A percentile compares a stretch with the other conserved stretches of the same genome.
phyloP scores from a whole-genome alignment of 805 yeast genomes.

The Pichia sporocuriosa region DNA sequence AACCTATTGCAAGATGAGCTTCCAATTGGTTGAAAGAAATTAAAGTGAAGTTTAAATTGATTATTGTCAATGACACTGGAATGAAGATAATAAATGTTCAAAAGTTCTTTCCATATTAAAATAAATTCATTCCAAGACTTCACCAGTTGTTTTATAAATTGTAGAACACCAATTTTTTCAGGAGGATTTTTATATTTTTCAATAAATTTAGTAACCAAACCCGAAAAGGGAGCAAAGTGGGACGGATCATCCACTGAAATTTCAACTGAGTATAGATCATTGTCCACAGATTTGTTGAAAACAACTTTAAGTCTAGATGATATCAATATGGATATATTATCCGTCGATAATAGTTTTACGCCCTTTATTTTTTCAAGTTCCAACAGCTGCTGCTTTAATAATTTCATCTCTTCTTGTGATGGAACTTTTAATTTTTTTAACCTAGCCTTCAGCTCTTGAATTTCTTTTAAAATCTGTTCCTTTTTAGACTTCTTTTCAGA shows the following conservation, averaged over 20 bases:
- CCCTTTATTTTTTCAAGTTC: conserved; percentile 10
- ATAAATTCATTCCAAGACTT: conserved; percentile 6
- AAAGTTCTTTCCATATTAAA: neutral
- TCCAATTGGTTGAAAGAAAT: too few species aligned
- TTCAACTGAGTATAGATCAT: neutral
- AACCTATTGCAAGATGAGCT: too few species aligned
- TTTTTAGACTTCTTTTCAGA: conserved; percentile 3
- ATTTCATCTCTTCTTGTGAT: conserved; percentile 12
- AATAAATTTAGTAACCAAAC: neutral
- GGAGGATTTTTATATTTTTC: neutral
- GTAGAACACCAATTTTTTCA: neutral
- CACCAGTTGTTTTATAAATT: conserved; percentile 1
- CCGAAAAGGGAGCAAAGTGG: conserved; percentile 6
- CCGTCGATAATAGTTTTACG: conserved; percentile 11
- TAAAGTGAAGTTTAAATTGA: too few species aligned
- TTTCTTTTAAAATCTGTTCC: conserved; percentile 2
- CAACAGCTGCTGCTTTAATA: conserved; percentile 11
- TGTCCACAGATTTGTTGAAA: neutral
- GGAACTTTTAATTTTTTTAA: conserved; percentile 14
- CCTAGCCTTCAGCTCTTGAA: conserved; percentile 3
- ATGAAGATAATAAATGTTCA: too few species aligned
- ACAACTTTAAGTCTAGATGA: neutral
- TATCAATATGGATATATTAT: conserved; percentile 1
- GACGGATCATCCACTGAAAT: neutral
- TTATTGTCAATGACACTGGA: too few species aligned